phyloP scores from a whole-genome alignment of 352 stramenopile genomes.

The Phytophthora lateralis region DNA sequence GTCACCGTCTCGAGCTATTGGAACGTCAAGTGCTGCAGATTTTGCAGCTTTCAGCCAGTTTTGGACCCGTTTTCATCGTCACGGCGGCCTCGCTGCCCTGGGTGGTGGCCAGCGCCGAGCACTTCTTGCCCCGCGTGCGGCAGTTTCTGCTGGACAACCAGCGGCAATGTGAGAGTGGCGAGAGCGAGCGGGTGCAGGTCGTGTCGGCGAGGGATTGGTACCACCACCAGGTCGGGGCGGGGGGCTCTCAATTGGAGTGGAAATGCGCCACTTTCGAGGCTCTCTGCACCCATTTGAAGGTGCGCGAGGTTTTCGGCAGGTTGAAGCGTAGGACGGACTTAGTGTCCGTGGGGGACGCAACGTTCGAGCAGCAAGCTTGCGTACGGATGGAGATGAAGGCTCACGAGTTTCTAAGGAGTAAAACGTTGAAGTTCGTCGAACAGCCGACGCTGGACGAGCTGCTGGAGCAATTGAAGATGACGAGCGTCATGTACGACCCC shows the following conservation, averaged over 20 bases:
- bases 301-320: slow-evolving; percentile 42
- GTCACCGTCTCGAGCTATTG: slow-evolving; percentile 35
- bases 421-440: slow-evolving; percentile 65
- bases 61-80: slow-evolving; percentile 67
- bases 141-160: slow-evolving; percentile 43
- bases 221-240: slow-evolving; percentile 38
- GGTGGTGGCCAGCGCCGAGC: slow-evolving; percentile 47
- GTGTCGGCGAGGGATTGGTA: slow-evolving; percentile 70
- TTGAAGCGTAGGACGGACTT: slow-evolving; percentile 41
- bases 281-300: slow-evolving; percentile 52
- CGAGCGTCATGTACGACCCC: slow-evolving; percentile 37
- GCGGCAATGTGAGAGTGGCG: slow-evolving; percentile 21
- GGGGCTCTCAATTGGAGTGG: slow-evolving; percentile 52
- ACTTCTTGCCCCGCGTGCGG: slow-evolving; percentile 52
- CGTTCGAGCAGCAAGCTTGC: slow-evolving; percentile 63
- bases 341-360: slow-evolving; percentile 61
- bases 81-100: slow-evolving; percentile 62
- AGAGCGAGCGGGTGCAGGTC: slow-evolving; percentile 43
- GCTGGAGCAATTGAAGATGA: slow-evolving; percentile 52
- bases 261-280: slow-evolving; percentile 60
- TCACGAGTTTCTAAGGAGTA: slow-evolving; percentile 40
- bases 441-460: slow-evolving; percentile 49
- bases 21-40: slow-evolving; percentile 48
- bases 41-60: slow-evolving; percentile 42
- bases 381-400: slow-evolving; percentile 44